A percentile compares a stretch with the other conserved stretches of the same genome.
phyloP scores from a whole-genome alignment of 1,284 basidiomycete species.

The Cerrena zonata region DNA sequence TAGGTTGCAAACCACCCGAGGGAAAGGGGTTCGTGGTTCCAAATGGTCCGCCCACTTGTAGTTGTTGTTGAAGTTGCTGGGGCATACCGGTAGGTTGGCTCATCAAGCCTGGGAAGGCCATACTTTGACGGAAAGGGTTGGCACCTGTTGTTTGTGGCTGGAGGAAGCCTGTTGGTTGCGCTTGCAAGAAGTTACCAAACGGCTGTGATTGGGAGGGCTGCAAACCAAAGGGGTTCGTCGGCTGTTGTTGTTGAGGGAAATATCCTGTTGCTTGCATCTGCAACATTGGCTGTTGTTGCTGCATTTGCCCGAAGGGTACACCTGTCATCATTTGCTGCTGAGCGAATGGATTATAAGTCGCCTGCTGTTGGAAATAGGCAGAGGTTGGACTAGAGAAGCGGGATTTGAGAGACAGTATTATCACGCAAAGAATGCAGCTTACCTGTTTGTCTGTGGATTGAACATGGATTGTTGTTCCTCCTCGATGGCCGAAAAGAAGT shows the following conservation, averaged over 20 bases:
- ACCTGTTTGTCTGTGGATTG: slow-evolving; percentile 58
- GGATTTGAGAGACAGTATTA: not conserved
- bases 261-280: slow-evolving; percentile 27
- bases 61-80: slow-evolving; percentile 10
- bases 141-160: slow-evolving; percentile 69
- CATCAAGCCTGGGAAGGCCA: slow-evolving; percentile 26
- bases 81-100: slow-evolving; percentile 15
- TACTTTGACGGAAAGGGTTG: slow-evolving; percentile 42
- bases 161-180: slow-evolving; percentile 40
- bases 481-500: slow-evolving; percentile 93
- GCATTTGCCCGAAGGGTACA: slow-evolving; percentile 17
- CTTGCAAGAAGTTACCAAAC: slow-evolving; percentile 46
- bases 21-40: slow-evolving; percentile 27
- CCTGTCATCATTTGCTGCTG: slow-evolving; percentile 61
- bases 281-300: slow-evolving; percentile 34
- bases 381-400: slow-evolving; percentile 39
- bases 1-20: slow-evolving; percentile 12
- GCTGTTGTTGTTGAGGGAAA: slow-evolving; percentile 27
- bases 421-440: slow-evolving; percentile 11
- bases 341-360: slow-evolving; percentile 74
- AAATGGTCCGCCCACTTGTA: slow-evolving; percentile 14
- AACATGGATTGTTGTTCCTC: slow-evolving; percentile 74
- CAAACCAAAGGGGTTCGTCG: slow-evolving; percentile 21
- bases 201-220: slow-evolving; percentile 36
- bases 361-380: slow-evolving; percentile 58